Evolutionary conservation across 208 protist species (phyloP), one percentile per base, ranked within the genome.

Genomic region (Wallacemonas rigidus): DNA sequence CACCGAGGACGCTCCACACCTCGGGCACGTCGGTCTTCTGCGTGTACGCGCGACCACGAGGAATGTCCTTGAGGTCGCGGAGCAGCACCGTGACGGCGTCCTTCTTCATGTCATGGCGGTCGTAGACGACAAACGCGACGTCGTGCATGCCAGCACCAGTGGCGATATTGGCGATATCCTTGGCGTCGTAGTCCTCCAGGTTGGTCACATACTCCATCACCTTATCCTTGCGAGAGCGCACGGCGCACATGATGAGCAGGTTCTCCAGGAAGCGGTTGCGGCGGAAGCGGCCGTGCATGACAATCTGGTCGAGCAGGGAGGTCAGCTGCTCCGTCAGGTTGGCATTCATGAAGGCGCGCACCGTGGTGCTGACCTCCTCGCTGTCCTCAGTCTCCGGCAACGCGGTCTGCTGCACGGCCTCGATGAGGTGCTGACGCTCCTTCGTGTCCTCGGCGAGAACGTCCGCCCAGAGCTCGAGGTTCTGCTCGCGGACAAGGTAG

Each of bases 241-340:
- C 98, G 47, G 99, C 99, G 39, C 99, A 99, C 61, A 99, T 90
- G 76, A 99, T 99, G 38, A 99, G 91, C 47, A 99, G 90, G 83
- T 99, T 99, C 89, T 99, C 99, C 6, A 99, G 90, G 79, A 98
- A 99, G 57, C 91, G 87, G 90, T 99, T 99, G 53, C 95, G 94
- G 65, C 84, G 90, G 92, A 99, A 99, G 74, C 85, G 89, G 68
- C 96, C 92, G 69, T 99, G 97, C 26, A 99, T 73, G 17, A 99
- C 98, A 85, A 99, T 99, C 89, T 99, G 99, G 81, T 99, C 99
- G 2, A 99, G 89, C 39, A 99, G 92, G 74, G 99, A 98, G 64
- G 99, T 99, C 35, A 99, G 91, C 82, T 99, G 98, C 60, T 99
- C 98, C 53, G 99, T 99, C 41, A 99, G 80, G 63, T 99, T 91